These are phyloP conservation scores for Dactylellina parvicollis DNA, from an alignment of 2,329 filamentous ascomycete species.

Conservation along the genomic window DNA sequence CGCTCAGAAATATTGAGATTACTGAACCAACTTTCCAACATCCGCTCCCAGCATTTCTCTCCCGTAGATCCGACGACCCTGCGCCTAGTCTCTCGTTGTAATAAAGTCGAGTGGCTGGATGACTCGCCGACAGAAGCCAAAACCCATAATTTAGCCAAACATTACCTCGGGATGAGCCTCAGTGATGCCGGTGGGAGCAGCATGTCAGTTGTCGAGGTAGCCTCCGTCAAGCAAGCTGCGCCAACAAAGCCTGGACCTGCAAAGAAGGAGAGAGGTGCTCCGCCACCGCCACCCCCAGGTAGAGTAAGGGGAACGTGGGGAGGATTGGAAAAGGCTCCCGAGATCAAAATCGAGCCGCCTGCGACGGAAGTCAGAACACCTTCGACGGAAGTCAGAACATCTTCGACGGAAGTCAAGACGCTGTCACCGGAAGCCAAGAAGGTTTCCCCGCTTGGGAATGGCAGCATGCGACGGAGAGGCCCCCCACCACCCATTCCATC, in stretches of 20 bases:
- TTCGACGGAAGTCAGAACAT: constrained; percentile 10
- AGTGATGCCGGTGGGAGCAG: constrained; percentile 75
- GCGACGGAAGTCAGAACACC: neutral
- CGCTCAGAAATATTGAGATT: constrained; percentile 82
- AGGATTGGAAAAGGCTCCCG: constrained; percentile 31
- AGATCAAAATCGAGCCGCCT: constrained; percentile 21
- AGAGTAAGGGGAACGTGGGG: constrained; percentile 36
- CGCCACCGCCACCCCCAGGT: constrained; percentile 42
- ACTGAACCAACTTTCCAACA: constrained; percentile 75
- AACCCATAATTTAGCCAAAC: constrained; percentile 63
- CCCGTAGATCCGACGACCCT: constrained; percentile 82
- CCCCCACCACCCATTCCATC: constrained; percentile 44
- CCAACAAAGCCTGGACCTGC: constrained; percentile 82
- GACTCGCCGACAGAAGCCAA: constrained; percentile 57
- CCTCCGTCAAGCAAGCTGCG: constrained; percentile 81
- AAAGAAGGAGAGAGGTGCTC: constrained; percentile 58
- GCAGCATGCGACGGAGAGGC: constrained; percentile 28
- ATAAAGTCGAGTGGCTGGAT: constrained; percentile 75
- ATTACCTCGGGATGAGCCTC: constrained; percentile 76
- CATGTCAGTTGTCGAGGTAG: constrained; percentile 80
- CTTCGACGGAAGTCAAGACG: neutral
- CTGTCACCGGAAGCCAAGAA: constrained; percentile 14
- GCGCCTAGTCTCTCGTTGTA: constrained; percentile 78
- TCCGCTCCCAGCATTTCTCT: constrained; percentile 77
- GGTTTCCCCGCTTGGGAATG: constrained; percentile 10